These are phyloP conservation scores for Monilinia fructigena DNA, from an alignment of 2,329 filamentous ascomycete genomes.

Conservation along the genomic window DNA sequence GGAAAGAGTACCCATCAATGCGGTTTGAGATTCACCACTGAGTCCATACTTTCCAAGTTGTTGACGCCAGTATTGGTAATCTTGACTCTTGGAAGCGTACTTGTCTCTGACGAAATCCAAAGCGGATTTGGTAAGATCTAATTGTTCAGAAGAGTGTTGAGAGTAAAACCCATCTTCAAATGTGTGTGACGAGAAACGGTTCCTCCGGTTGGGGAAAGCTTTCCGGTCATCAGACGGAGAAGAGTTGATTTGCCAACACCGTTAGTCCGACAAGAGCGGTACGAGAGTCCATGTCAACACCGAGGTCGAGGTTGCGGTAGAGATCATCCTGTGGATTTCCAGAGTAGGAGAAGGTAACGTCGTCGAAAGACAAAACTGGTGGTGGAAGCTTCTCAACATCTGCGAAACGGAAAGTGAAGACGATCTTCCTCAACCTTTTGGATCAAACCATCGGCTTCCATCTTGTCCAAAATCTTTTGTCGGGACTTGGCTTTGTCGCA, in stretches of 20 bases:
- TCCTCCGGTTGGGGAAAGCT: constrained; percentile 81
- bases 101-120: constrained; percentile 98
- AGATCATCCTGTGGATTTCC: constrained; percentile 85
- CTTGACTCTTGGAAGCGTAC: constrained; percentile 83
- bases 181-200: constrained; percentile 90
- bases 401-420: constrained; percentile 97
- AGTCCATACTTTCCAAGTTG: constrained; percentile 95
- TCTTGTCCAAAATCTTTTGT: constrained; percentile 99
- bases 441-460: constrained; percentile 99
- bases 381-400: constrained; percentile 99
- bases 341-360: constrained; percentile 98
- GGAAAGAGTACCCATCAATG: constrained; percentile 95
- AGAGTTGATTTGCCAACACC: constrained; percentile 99
- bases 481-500: constrained; percentile 96
- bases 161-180: constrained; percentile 98
- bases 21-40: constrained; percentile 88
- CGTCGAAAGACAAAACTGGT: constrained; percentile 91
- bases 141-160: constrained; percentile 97
- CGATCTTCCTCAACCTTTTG: constrained; percentile 81
- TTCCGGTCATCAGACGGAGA: constrained; percentile 93
- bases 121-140: constrained; percentile 95
- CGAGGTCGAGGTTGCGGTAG: constrained; percentile 94
- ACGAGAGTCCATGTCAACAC: constrained; percentile 99
- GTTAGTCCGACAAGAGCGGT: constrained; percentile 94
- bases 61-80: constrained; percentile 99